Percentiles rank a stretch among this genome's conserved stretches.
Evolutionary conservation across 1,139 yeast genomes (phyloP).

Genomic region (Pichia sp.): DNA sequence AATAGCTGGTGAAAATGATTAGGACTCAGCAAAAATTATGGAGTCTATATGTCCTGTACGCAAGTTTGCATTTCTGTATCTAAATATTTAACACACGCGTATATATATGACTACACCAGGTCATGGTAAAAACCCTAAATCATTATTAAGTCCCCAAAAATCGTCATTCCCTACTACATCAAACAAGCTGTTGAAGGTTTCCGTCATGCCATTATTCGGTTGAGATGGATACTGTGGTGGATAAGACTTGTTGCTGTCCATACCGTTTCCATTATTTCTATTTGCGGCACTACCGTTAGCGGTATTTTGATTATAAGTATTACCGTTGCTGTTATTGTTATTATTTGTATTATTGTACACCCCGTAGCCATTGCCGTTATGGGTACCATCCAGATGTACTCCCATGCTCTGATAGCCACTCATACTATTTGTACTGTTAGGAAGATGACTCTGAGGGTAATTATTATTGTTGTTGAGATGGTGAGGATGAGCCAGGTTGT

Average conservation of each 20-base stretch:
- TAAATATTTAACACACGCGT: no score
- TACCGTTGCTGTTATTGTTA: conserved; percentile 2
- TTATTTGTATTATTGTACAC: conserved; percentile 1
- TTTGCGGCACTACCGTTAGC: no score
- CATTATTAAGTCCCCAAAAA: conserved; percentile 41
- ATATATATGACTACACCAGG: not conserved
- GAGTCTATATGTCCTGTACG: no score
- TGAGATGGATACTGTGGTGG: not conserved
- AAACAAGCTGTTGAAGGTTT: conserved; percentile 20
- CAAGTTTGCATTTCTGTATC: no score
- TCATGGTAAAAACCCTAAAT: conserved; percentile 41
- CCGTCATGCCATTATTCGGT: conserved; percentile 4
- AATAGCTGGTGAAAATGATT: not conserved
- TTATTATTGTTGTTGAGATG: not conserved
- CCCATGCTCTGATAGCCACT: not conserved
- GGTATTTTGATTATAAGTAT: not conserved
- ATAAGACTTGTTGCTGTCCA: conserved; percentile 2
- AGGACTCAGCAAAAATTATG: no score
- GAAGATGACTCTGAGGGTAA: not conserved
- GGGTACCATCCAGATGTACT: not conserved
- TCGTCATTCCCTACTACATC: conserved; percentile 30
- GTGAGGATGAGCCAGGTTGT: not conserved
- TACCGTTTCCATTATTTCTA: conserved; percentile 1
- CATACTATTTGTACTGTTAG: not conserved
- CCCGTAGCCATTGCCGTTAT: not conserved